These are phyloP conservation scores for Phoenix dactylifera DNA, from an alignment of 176 grass and related monocot species.

Conservation along the genomic window DNA sequence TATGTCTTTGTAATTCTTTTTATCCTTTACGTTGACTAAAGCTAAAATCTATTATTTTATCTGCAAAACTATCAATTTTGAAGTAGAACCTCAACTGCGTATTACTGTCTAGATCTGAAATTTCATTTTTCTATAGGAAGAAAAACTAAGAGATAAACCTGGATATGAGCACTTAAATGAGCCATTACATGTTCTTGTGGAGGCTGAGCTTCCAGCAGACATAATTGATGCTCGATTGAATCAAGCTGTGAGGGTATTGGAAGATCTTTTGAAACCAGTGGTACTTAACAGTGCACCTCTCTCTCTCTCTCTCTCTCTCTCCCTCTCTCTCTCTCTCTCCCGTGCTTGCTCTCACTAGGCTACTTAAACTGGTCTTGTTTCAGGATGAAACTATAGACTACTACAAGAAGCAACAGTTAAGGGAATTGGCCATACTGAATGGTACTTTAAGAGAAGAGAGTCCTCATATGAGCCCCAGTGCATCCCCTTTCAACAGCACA, in stretches of 20 bases:
- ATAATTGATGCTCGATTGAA: conserved; percentile 69
- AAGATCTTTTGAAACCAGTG: conserved; percentile 95
- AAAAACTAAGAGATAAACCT: conserved; percentile 95
- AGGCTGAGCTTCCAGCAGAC: conserved; percentile 89
- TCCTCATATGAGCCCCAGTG: conserved; percentile 74
- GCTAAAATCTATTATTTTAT: no score
- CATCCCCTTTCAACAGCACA: conserved; percentile 81
- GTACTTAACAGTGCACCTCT: conserved; percentile 26
- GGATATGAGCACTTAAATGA: conserved; percentile 98
- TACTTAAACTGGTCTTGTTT: not conserved
- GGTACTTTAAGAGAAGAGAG: conserved; percentile 91
- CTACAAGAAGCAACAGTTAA: conserved; percentile 93
- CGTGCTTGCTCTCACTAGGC: no score
- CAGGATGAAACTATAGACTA: conserved; percentile 98
- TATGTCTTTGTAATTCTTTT: no score
- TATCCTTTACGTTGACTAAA: no score
- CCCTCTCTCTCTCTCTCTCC: not conserved
- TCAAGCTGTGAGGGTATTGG: conserved; percentile 73
- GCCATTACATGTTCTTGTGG: conserved; percentile 84
- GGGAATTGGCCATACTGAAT: conserved; percentile 87
- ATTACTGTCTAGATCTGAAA: conserved; percentile 12
- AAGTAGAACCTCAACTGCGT: no score
- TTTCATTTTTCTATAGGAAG: conserved; percentile 51
- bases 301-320: conserved; percentile 2
- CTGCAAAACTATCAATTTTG: no score